These are phyloP conservation scores for Geotrichum candidum DNA, from an alignment of 1,139 yeast species.

Conservation along the genomic window DNA sequence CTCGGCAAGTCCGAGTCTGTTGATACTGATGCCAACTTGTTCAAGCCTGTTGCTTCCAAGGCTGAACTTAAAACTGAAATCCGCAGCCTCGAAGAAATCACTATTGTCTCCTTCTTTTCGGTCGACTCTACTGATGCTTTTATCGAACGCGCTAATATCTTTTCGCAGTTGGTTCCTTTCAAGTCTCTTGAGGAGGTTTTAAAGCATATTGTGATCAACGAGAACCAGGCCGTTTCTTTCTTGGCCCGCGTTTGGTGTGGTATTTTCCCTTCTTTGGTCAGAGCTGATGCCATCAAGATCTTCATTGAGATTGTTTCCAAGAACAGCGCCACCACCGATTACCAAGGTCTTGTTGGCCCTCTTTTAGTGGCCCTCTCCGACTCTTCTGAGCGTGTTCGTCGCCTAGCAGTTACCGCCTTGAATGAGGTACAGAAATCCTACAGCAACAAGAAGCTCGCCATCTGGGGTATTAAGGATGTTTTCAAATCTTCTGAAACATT, in stretches of 20 bases:
- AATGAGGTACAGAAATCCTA: constrained; percentile 35
- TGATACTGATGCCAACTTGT: constrained; percentile 1
- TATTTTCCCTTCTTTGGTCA: constrained; percentile 28
- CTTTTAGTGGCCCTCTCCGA: constrained; percentile 30
- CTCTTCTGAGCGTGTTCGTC: constrained; percentile 35
- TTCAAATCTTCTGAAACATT: constrained; percentile 44
- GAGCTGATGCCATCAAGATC: constrained; percentile 28
- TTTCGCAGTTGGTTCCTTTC: constrained; percentile 31
- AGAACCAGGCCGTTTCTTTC: constrained; percentile 27
- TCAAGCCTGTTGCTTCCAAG: constrained; percentile 8
- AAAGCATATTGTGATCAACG: constrained; percentile 7
- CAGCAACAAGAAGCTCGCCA: constrained; percentile 39
- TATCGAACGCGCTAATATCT: constrained; percentile 40
- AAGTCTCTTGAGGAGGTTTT: constrained; percentile 8
- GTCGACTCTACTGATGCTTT: constrained; percentile 42
- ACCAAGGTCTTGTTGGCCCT: constrained; percentile 34
- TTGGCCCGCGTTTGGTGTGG: constrained; percentile 33
- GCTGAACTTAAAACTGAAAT: constrained; percentile 6
- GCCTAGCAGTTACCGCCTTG: constrained; percentile 38
- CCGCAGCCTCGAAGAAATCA: constrained; percentile 1
- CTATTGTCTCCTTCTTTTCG: constrained; percentile 38
- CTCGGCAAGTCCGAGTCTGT: constrained; percentile 2
- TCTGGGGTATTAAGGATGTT: constrained; percentile 37
- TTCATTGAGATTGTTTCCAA: constrained; percentile 22
- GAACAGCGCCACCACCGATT: constrained; percentile 25